Evolutionary conservation across 352 stramenopile species (phyloP).

Genomic region (Pythium aristosporum): DNA sequence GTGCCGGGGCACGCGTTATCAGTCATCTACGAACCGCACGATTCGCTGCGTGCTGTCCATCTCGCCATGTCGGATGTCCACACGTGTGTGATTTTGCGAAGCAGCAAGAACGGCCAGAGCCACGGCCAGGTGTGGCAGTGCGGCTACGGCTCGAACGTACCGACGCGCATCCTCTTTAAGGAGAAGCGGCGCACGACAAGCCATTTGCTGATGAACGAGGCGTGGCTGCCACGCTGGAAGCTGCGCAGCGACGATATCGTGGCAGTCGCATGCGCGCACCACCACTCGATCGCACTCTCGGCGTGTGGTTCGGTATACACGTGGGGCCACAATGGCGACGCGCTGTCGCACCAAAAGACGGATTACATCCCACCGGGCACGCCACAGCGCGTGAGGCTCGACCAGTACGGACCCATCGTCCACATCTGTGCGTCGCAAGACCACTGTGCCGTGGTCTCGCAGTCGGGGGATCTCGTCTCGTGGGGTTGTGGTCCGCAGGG

Average conservation of each 20-base stretch:
- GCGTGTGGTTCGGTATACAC: conserved; percentile 66
- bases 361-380: conserved; percentile 34
- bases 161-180: conserved; percentile 61
- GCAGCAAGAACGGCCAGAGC: conserved; percentile 48
- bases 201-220: conserved; percentile 43
- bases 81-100: conserved; percentile 68
- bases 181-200: conserved; percentile 34
- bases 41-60: conserved; percentile 39
- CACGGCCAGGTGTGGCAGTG: conserved; percentile 81
- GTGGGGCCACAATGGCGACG: conserved; percentile 70
- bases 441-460: conserved; percentile 72
- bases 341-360: conserved; percentile 47
- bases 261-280: conserved; percentile 68
- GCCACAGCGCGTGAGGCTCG: conserved; percentile 46
- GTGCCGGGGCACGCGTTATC: conserved; percentile 49
- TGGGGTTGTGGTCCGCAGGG: conserved; percentile 73
- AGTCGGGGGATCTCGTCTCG: conserved; percentile 63
- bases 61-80: conserved; percentile 73
- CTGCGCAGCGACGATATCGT: conserved; percentile 56
- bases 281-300: conserved; percentile 78
- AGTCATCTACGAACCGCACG: conserved; percentile 60
- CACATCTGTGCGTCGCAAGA: conserved; percentile 74
- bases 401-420: conserved; percentile 41
- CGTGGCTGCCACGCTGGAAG: conserved; percentile 60
- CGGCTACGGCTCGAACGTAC: conserved; percentile 68